These are phyloP conservation scores for Prosopis cineraria DNA, from an alignment of 306 rosid genomes.

Conservation along the genomic window DNA sequence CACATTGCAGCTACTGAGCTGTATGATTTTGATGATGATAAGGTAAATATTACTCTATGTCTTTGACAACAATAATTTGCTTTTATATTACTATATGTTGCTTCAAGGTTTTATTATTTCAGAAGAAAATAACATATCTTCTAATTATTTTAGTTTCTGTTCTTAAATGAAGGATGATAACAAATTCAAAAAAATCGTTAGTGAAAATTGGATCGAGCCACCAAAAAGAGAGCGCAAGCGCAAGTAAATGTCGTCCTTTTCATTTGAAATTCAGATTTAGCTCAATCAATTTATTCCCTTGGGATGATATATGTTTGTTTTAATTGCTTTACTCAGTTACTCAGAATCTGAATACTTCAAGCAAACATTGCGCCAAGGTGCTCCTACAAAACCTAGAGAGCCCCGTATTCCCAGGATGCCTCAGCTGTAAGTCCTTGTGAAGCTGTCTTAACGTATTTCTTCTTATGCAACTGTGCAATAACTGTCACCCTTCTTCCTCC, in stretches of 20 bases:
- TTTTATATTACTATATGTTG: slow-evolving; percentile 9
- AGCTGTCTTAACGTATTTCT: neutral
- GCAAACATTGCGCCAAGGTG: slow-evolving; percentile 99
- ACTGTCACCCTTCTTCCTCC: slow-evolving; percentile 31
- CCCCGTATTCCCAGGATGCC: slow-evolving; percentile 99
- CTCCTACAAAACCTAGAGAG: slow-evolving; percentile 86
- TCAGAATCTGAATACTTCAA: slow-evolving; percentile 96
- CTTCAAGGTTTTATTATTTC: neutral
- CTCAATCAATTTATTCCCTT: slow-evolving; percentile 6
- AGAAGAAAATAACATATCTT: neutral
- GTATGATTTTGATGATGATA: slow-evolving; percentile 94
- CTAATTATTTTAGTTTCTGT: neutral
- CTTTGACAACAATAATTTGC: neutral
- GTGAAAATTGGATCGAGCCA: slow-evolving; percentile 97
- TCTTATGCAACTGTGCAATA: slow-evolving; percentile 15
- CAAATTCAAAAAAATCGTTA: slow-evolving; percentile 89
- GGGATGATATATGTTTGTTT: slow-evolving; percentile 22
- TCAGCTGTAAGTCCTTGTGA: slow-evolving; percentile 70
- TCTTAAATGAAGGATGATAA: slow-evolving; percentile 71
- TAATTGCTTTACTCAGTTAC: slow-evolving; percentile 57
- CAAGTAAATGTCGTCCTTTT: slow-evolving; percentile 53
- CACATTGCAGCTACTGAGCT: slow-evolving; percentile 83
- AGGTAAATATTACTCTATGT: slow-evolving; percentile 50
- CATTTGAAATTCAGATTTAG: slow-evolving; percentile 2
- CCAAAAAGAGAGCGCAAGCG: slow-evolving; percentile 98